Conservation (phyloP, 768 basidiomycete genomes). For the Lactifluus hygrophoroides region DNA sequence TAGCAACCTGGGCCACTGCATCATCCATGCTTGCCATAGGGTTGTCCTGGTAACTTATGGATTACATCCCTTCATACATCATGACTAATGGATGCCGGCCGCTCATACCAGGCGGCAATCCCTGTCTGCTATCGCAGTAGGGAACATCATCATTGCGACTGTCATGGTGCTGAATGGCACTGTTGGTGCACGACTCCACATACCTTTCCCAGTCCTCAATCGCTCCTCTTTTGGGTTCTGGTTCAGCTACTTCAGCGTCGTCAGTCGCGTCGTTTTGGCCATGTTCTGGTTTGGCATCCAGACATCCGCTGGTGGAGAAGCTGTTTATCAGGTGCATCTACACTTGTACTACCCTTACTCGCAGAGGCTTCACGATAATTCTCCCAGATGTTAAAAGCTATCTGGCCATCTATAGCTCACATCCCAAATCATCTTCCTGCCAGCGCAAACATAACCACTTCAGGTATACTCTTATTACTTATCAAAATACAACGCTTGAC, state of each 20-base stretch:
- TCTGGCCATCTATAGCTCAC: slow-evolving; percentile 64
- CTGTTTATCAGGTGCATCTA: slow-evolving; percentile 50
- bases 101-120: slow-evolving; percentile 47
- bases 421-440: slow-evolving; percentile 57
- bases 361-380: background rate
- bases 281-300: slow-evolving; percentile 82
- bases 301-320: slow-evolving; percentile 54
- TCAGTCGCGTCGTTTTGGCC: slow-evolving; percentile 65
- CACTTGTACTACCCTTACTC: background rate
- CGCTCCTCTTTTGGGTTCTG: slow-evolving; percentile 86
- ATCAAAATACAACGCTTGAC: background rate
- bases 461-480: slow-evolving; percentile 31
- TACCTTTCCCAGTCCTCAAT: slow-evolving; percentile 72
- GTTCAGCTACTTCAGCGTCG: slow-evolving; percentile 79
- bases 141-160: slow-evolving; percentile 61
- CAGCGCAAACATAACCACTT: slow-evolving; percentile 52
- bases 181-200: slow-evolving; percentile 65
- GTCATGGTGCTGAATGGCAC: slow-evolving; percentile 75
- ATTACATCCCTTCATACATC: background rate
- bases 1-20: slow-evolving; percentile 45
- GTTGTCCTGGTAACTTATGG: slow-evolving; percentile 57
- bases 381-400: slow-evolving; percentile 62
- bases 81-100: background rate
- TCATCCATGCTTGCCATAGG: slow-evolving; percentile 70
- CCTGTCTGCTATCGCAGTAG: slow-evolving; percentile 59